phyloP scores from a whole-genome alignment of 495 filamentous ascomycete species.

The Stereocaulon alpinum region DNA sequence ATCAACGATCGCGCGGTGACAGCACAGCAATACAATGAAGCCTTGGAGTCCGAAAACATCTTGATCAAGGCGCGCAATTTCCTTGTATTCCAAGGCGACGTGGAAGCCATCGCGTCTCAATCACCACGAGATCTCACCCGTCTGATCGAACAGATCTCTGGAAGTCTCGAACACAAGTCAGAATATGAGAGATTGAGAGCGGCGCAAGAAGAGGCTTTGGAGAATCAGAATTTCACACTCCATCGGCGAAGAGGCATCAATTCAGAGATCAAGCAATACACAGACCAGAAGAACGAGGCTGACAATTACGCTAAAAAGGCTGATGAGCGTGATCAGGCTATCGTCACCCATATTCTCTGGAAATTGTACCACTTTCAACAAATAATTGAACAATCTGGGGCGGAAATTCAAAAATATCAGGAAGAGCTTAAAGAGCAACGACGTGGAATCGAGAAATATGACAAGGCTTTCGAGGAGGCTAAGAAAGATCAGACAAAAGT shows the following conservation, averaged over 20 bases:
- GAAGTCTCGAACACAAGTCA: slow-evolving; percentile 87
- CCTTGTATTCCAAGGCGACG: slow-evolving; percentile 95
- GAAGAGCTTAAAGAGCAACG: slow-evolving; percentile 92
- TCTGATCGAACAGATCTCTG: slow-evolving; percentile 94
- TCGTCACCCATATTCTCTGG: slow-evolving; percentile 92
- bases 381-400: slow-evolving; percentile 81
- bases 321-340: slow-evolving; percentile 80
- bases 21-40: slow-evolving; percentile 86
- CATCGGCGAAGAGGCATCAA: slow-evolving; percentile 88
- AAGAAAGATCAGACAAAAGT: slow-evolving; percentile 74
- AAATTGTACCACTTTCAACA: slow-evolving; percentile 94
- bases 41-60: slow-evolving; percentile 88
- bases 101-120: slow-evolving; percentile 94
- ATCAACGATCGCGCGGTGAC: slow-evolving; percentile 88
- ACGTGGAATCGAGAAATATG: slow-evolving; percentile 76
- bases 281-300: slow-evolving; percentile 92
- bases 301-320: slow-evolving; percentile 83
- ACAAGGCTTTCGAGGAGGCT: slow-evolving; percentile 73
- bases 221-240: slow-evolving; percentile 78
- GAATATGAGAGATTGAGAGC: slow-evolving; percentile 86
- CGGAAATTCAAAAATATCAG: slow-evolving; percentile 86
- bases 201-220: slow-evolving; percentile 74
- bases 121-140: slow-evolving; percentile 88
- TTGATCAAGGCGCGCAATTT: slow-evolving; percentile 97
- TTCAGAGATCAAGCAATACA: slow-evolving; percentile 93